Conservation (phyloP, 371 early-diverging fungal genomes). For the Mucor plumbeus region DNA sequence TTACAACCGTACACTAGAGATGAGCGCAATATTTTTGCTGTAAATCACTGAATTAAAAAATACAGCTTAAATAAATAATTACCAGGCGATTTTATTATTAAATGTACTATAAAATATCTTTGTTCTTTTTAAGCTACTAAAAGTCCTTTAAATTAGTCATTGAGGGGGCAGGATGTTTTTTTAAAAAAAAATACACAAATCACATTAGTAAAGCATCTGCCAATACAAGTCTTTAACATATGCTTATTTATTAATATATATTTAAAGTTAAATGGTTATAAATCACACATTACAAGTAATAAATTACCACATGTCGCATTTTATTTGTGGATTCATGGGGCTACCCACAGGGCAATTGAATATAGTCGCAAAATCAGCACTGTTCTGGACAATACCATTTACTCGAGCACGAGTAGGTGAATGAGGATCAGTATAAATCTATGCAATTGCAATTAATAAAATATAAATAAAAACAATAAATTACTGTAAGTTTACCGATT, state of each 20-base stretch:
- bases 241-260: background rate
- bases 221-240: background rate
- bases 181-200: background rate
- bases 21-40: too few relatives aligned
- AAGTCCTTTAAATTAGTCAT: too few relatives aligned
- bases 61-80: too few relatives aligned
- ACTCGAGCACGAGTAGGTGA: slow-evolving; percentile 55
- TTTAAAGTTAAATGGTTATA: background rate
- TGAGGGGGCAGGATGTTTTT: too few relatives aligned
- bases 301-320: slow-evolving; percentile 50
- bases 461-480: too few relatives aligned
- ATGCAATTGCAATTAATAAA: background rate
- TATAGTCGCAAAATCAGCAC: slow-evolving; percentile 55
- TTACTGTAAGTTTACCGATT: slow-evolving; percentile 18
- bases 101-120: too few relatives aligned
- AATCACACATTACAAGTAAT: background rate
- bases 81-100: too few relatives aligned
- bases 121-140: too few relatives aligned
- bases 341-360: slow-evolving; percentile 58
- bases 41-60: too few relatives aligned
- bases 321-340: slow-evolving; percentile 51
- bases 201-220: background rate
- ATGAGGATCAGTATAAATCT: slow-evolving; percentile 48
- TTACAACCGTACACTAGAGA: too few relatives aligned
- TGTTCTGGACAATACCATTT: slow-evolving; percentile 60